Conservation (phyloP, 805 yeast genomes). For the Candida sphagnicola region DNA sequence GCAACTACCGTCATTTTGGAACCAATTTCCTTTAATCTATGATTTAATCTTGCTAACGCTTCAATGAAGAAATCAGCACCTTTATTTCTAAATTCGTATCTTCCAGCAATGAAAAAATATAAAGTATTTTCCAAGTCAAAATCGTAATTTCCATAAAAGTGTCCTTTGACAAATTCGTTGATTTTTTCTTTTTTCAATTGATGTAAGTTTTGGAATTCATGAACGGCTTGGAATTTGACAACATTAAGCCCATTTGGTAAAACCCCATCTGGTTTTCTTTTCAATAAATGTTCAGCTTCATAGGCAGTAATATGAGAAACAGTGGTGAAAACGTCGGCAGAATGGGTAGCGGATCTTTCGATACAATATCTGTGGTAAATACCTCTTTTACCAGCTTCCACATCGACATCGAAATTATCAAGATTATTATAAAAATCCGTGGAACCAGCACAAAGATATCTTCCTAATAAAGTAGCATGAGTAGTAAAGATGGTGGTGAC, state of each 20-base stretch:
- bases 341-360: constrained; percentile 93
- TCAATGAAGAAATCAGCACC: constrained; percentile 96
- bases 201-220: constrained; percentile 95
- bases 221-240: constrained; percentile 94
- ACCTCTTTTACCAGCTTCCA: constrained; percentile 97
- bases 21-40: constrained; percentile 72
- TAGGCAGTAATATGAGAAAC: constrained; percentile 97
- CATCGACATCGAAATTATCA: constrained; percentile 87
- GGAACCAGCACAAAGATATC: constrained; percentile 94
- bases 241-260: constrained; percentile 96
- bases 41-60: constrained; percentile 86
- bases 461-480: constrained; percentile 92
- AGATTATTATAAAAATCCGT: constrained; percentile 94
- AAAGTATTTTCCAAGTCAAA: constrained; percentile 91
- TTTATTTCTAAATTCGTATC: constrained; percentile 94
- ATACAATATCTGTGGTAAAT: constrained; percentile 96
- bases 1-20: constrained; percentile 94
- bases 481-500: constrained; percentile 95
- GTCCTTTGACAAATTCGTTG: constrained; percentile 93
- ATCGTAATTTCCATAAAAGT: constrained; percentile 94
- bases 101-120: constrained; percentile 94
- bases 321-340: constrained; percentile 95
- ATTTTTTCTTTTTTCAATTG: constrained; percentile 88
- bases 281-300: constrained; percentile 87
- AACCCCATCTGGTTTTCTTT: constrained; percentile 96